Conservation (phyloP, 78 protist genomes). For the Dictyostelium intermedium region DNA sequence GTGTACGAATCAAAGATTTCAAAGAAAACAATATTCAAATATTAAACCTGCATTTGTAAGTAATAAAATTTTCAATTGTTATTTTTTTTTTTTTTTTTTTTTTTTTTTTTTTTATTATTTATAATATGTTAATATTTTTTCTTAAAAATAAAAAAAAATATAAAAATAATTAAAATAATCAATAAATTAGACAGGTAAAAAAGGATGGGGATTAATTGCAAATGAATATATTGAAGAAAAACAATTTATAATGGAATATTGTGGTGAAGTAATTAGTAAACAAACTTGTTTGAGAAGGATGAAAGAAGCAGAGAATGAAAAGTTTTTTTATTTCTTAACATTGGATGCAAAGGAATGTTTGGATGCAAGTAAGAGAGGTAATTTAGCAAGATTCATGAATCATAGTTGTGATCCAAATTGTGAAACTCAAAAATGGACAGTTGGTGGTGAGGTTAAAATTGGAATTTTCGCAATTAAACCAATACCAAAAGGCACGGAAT, state of each 20-base stretch:
- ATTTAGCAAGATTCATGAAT: conserved; percentile 83
- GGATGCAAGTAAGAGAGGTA: conserved; percentile 86
- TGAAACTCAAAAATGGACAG: conserved; percentile 87
- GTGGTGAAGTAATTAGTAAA: conserved; percentile 85
- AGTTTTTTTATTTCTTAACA: conserved; percentile 79
- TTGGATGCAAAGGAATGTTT: conserved; percentile 57
- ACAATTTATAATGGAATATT: conserved; percentile 83
- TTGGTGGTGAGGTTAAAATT: conserved; percentile 81
- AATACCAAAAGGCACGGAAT: conserved; percentile 71
- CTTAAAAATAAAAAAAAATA: too few species aligned
- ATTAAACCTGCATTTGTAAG: conserved; percentile 61
- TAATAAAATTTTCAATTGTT: neutral
- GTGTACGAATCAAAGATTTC: conserved; percentile 77
- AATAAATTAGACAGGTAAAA: conserved; percentile 39
- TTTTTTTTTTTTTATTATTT: neutral
- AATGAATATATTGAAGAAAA: conserved; percentile 23
- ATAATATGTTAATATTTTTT: neutral
- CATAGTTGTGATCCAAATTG: conserved; percentile 90
- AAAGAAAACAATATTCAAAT: conserved; percentile 48
- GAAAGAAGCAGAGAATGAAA: conserved; percentile 39
- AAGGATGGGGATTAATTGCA: conserved; percentile 86
- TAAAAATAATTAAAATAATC: too few species aligned
- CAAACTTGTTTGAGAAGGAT: conserved; percentile 34
- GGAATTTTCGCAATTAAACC: conserved; percentile 87
- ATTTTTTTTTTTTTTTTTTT: neutral